Percentiles rank a stretch among this genome's conserved stretches.
phyloP scores from a whole-genome alignment of 805 yeast species.

The Myxozyma sirexii region DNA sequence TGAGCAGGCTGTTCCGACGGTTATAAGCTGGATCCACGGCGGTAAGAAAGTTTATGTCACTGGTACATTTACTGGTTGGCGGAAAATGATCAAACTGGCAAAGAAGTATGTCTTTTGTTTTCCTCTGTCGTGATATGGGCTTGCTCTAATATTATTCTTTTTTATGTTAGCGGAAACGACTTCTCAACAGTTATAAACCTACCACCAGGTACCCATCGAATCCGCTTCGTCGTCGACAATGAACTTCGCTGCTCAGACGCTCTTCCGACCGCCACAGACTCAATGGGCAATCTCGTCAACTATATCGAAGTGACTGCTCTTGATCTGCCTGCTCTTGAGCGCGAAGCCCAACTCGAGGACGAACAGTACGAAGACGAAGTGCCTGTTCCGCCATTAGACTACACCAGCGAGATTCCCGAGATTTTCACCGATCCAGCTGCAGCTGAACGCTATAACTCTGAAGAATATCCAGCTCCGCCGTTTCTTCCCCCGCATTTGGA shows the following conservation, averaged over 20 bases:
- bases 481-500: constrained; percentile 96
- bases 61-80: constrained; percentile 97
- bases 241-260: constrained; percentile 86
- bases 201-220: constrained; percentile 90
- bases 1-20: constrained; percentile 50
- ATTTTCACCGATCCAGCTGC: constrained; percentile 48
- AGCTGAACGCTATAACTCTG: constrained; percentile 44
- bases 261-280: constrained; percentile 96
- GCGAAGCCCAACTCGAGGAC: constrained; percentile 30
- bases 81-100: constrained; percentile 87
- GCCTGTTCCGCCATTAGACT: constrained; percentile 35
- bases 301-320: constrained; percentile 66
- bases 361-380: constrained; percentile 32
- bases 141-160: background rate
- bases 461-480: constrained; percentile 77
- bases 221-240: constrained; percentile 91
- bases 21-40: constrained; percentile 93
- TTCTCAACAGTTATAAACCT: constrained; percentile 72
- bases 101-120: constrained; percentile 7
- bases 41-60: constrained; percentile 94
- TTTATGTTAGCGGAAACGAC: constrained; percentile 38
- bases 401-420: constrained; percentile 47
- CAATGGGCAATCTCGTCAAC: constrained; percentile 93
- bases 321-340: constrained; percentile 35
- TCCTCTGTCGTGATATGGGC: background rate